Conservation (phyloP, 1,284 basidiomycete species). For the Malassezia yamatoensis region DNA sequence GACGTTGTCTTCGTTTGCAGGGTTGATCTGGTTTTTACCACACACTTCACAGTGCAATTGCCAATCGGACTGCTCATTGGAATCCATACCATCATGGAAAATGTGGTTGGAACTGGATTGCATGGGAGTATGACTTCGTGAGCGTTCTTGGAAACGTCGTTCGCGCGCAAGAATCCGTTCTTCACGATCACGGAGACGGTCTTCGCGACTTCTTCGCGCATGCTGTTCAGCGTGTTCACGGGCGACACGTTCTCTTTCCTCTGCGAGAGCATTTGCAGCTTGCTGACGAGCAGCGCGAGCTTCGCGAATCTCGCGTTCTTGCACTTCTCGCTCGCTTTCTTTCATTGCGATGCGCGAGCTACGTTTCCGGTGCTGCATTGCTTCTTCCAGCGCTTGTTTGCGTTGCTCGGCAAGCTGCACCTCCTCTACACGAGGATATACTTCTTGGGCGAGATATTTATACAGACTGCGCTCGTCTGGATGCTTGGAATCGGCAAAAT, state of each 20-base stretch:
- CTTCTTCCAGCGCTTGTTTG: constrained; percentile 57
- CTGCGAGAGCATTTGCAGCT: constrained; percentile 50
- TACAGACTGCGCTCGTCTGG: constrained; percentile 67
- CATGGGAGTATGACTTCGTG: neutral
- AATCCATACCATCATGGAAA: neutral
- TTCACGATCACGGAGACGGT: constrained; percentile 49
- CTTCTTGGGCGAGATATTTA: constrained; percentile 58
- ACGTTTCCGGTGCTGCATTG: constrained; percentile 66
- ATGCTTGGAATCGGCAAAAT: constrained; percentile 64
- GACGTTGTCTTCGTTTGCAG: constrained; percentile 60
- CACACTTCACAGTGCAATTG: constrained; percentile 75
- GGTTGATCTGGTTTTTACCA: constrained; percentile 58
- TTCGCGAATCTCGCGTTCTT: constrained; percentile 47
- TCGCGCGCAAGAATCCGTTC: constrained; percentile 48
- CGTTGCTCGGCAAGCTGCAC: constrained; percentile 49
- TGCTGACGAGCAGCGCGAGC: constrained; percentile 48
- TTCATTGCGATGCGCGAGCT: constrained; percentile 65
- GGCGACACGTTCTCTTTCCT: constrained; percentile 57
- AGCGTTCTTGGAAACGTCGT: constrained; percentile 37
- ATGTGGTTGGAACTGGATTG: too few species aligned
- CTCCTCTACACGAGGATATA: constrained; percentile 59
- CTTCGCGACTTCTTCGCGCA: constrained; percentile 50
- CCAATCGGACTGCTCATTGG: constrained; percentile 56
- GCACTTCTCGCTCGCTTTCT: constrained; percentile 56
- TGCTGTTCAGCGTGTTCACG: constrained; percentile 49